Conservation (phyloP, 768 basidiomycete genomes). For the Brasilioporus rufonigricans region DNA sequence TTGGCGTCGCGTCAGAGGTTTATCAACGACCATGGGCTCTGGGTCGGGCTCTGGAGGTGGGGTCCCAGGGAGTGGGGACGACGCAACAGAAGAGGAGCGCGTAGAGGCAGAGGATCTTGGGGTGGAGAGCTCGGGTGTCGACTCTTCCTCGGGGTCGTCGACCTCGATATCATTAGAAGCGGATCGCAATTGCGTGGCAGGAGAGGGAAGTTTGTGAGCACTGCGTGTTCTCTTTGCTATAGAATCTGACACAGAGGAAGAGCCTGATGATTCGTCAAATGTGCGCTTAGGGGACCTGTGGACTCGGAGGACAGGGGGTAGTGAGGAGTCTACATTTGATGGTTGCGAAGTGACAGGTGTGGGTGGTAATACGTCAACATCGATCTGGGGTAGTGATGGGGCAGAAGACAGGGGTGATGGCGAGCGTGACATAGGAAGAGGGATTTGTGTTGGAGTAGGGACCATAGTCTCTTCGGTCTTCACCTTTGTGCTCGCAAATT, state of each 20-base stretch:
- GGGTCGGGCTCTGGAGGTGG: slow-evolving; percentile 28
- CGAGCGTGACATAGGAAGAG: slow-evolving; percentile 39
- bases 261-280: slow-evolving; percentile 55
- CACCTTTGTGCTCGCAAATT: slow-evolving; percentile 20
- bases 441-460: slow-evolving; percentile 32
- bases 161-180: slow-evolving; percentile 22
- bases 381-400: slow-evolving; percentile 23
- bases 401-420: slow-evolving; percentile 33
- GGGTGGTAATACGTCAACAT: slow-evolving; percentile 29
- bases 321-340: slow-evolving; percentile 8
- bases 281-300: slow-evolving; percentile 57
- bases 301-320: slow-evolving; percentile 29
- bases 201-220: slow-evolving; percentile 23
- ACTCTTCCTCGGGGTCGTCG: slow-evolving; percentile 32
- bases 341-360: slow-evolving; percentile 24
- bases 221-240: slow-evolving; percentile 37
- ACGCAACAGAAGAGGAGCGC: slow-evolving; percentile 31
- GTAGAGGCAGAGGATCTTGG: slow-evolving; percentile 31
- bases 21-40: slow-evolving; percentile 20
- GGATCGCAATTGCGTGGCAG: slow-evolving; percentile 11
- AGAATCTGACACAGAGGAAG: slow-evolving; percentile 36
- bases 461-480: slow-evolving; percentile 21
- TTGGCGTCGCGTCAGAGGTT: slow-evolving; percentile 61
- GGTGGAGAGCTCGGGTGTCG: slow-evolving; percentile 45
- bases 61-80: slow-evolving; percentile 38